These are phyloP conservation scores for Aurantiochytrium sp. DNA, from an alignment of 108 stramenopile species.

Conservation along the genomic window DNA sequence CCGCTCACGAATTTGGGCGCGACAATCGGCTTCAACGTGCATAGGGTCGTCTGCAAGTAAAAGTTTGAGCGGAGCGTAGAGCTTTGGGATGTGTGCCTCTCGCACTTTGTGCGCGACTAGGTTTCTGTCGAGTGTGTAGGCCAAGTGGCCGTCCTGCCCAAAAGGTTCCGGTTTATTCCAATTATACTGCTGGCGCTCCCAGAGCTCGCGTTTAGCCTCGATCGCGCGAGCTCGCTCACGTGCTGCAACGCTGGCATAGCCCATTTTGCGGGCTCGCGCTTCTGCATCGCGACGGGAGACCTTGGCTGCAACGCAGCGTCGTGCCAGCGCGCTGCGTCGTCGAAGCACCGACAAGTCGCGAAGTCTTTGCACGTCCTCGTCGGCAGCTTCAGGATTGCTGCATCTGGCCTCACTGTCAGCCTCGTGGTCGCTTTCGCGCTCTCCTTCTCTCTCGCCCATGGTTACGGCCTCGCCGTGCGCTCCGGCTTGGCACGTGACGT, in stretches of 20 bases:
- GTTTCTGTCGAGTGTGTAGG: neutral
- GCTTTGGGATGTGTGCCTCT: neutral
- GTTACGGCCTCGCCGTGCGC: too few relatives aligned
- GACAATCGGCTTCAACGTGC: neutral
- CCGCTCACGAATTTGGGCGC: neutral
- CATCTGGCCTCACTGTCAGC: too few relatives aligned
- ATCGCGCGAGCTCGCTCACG: neutral
- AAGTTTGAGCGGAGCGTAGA: neutral
- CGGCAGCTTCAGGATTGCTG: too few relatives aligned
- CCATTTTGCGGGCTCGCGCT: neutral
- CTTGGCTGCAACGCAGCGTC: neutral
- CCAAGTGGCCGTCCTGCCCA: neutral
- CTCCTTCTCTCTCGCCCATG: too few relatives aligned
- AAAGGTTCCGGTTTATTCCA: neutral
- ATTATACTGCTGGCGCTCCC: neutral
- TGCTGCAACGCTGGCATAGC: neutral
- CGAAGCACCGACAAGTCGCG: neutral
- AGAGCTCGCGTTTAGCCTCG: neutral
- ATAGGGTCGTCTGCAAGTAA: neutral
- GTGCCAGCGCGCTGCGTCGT: neutral
- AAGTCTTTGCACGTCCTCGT: neutral
- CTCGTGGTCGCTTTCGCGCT: too few relatives aligned
- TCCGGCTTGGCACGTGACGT: too few relatives aligned
- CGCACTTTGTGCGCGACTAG: neutral
- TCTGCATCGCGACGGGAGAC: neutral